A percentile compares a stretch with the other conserved stretches of the same genome.
Conservation (phyloP, 192 early-diverging fungal species). For the Backusella liffmaniae region DNA sequence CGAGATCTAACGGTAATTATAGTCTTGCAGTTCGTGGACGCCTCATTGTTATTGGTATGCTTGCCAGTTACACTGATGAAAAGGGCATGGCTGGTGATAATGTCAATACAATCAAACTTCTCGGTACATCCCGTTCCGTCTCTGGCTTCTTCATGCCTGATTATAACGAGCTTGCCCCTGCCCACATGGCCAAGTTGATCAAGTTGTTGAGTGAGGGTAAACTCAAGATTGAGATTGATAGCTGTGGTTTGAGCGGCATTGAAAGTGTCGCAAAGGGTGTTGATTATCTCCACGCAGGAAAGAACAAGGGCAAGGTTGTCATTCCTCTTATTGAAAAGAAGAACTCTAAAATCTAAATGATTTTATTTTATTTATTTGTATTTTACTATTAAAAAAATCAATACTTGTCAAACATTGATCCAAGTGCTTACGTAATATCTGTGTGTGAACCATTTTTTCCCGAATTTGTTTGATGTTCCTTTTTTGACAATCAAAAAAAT, state of each 20-base stretch:
- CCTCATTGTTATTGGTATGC: conserved; percentile 33
- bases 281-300: conserved; percentile 46
- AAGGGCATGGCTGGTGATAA: conserved; percentile 39
- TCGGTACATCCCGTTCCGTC: conserved; percentile 48
- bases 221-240: conserved; percentile 43
- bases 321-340: conserved; percentile 29
- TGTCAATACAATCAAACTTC: conserved; percentile 44
- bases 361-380: neutral
- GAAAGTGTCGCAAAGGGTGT: conserved; percentile 40
- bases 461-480: neutral
- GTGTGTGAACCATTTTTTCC: neutral
- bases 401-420: too few species aligned
- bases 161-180: conserved; percentile 34
- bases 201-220: conserved; percentile 28
- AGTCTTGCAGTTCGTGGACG: conserved; percentile 33
- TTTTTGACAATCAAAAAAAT: neutral
- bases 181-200: conserved; percentile 35
- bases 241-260: conserved; percentile 39
- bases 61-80: conserved; percentile 16
- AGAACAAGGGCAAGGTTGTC: conserved; percentile 59
- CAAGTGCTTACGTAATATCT: too few species aligned
- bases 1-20: neutral
- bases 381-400: neutral
- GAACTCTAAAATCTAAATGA: conserved; percentile 25
- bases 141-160: conserved; percentile 57